Percentiles rank a stretch among this genome's conserved stretches.
Conservation (phyloP, 257 asterid genomes). For the Cynanchum wilfordii region DNA sequence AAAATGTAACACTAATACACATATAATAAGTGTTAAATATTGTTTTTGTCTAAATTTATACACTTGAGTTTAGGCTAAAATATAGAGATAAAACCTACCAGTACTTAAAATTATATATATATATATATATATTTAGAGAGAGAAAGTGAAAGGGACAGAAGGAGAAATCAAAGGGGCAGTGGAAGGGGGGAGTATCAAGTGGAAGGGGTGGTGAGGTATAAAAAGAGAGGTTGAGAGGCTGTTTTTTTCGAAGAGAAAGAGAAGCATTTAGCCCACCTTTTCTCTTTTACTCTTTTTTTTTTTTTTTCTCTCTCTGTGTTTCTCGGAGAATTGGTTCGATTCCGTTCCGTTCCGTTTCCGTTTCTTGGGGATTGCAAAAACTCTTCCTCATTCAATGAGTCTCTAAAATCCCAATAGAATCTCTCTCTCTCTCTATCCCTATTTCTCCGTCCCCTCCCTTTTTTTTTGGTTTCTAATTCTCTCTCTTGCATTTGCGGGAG, state of each 20-base stretch:
- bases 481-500: background rate
- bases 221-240: conserved; percentile 21
- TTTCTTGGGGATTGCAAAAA: background rate
- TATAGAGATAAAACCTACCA: too few species aligned
- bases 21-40: too few species aligned
- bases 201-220: conserved; percentile 23
- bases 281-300: background rate
- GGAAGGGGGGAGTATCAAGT: background rate
- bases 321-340: background rate
- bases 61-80: background rate
- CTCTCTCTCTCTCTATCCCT: background rate
- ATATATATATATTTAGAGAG: background rate
- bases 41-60: background rate
- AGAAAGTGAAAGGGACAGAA: conserved; percentile 2
- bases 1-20: too few species aligned
- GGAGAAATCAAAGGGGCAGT: background rate
- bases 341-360: background rate
- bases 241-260: background rate
- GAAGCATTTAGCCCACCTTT: conserved; percentile 8
- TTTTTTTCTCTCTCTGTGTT: background rate
- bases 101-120: too few species aligned
- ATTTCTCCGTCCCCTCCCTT: background rate
- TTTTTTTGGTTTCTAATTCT: background rate
- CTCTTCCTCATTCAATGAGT: conserved; percentile 2
- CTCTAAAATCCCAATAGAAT: background rate